Evolutionary conservation across 306 rosid genomes (phyloP).

Genomic region (Casuarina glauca): DNA sequence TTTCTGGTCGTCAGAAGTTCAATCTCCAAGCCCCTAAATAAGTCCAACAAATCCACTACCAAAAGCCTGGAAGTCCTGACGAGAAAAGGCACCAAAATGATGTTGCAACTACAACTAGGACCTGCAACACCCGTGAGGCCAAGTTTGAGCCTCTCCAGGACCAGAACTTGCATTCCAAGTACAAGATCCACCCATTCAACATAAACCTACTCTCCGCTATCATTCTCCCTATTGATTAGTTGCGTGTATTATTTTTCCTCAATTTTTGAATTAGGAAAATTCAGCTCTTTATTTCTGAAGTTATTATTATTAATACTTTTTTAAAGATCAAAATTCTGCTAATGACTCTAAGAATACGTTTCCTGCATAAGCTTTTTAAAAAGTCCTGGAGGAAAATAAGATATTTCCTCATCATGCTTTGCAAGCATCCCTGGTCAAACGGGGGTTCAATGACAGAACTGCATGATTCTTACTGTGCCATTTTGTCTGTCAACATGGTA

Average conservation of each 20-base stretch:
- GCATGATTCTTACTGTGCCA: slow-evolving; percentile 79
- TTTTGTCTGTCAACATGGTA: slow-evolving; percentile 74
- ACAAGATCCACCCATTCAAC: slow-evolving; percentile 67
- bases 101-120: slow-evolving; percentile 45
- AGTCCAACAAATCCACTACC: slow-evolving; percentile 7
- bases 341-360: no score
- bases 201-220: slow-evolving; percentile 30
- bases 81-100: background rate
- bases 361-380: no score
- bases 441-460: slow-evolving; percentile 83
- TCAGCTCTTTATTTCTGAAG: background rate
- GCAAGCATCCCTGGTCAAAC: slow-evolving; percentile 74
- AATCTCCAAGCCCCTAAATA: slow-evolving; percentile 27
- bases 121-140: slow-evolving; percentile 82
- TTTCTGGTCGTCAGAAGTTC: slow-evolving; percentile 19
- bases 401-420: slow-evolving; percentile 56
- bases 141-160: slow-evolving; percentile 80
- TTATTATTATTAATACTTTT: no score
- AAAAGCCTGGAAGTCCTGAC: slow-evolving; percentile 26
- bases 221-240: background rate
- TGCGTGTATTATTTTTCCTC: background rate
- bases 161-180: slow-evolving; percentile 76
- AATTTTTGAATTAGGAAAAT: background rate
- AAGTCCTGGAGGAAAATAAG: slow-evolving; percentile 20
- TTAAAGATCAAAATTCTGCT: no score